Conservation (phyloP, 805 yeast species). For the Phaffomyces opuntiae region DNA sequence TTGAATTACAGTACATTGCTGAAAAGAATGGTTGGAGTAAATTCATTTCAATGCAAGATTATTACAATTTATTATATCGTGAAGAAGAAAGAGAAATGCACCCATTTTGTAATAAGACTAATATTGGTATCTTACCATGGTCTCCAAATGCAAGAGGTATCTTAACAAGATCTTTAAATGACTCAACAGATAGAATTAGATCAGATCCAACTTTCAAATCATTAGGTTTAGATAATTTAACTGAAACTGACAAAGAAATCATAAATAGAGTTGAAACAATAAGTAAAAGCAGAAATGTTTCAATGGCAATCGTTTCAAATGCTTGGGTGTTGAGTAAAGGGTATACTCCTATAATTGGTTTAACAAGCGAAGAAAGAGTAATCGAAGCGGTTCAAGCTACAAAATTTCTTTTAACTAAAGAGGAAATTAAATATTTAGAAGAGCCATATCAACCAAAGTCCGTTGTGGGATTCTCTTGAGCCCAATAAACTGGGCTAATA, state of each 20-base stretch:
- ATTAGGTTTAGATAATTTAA: conserved; percentile 13
- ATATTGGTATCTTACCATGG: conserved; percentile 56
- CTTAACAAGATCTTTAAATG: conserved; percentile 39
- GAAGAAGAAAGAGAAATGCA: conserved; percentile 62
- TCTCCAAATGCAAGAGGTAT: conserved; percentile 52
- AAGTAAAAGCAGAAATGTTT: conserved; percentile 36
- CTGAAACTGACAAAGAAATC: conserved; percentile 23
- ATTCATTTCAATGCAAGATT: conserved; percentile 54
- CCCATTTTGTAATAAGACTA: conserved; percentile 43
- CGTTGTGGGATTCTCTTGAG: conserved; percentile 11
- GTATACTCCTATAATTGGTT: conserved; percentile 47
- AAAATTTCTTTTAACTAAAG: conserved; percentile 27
- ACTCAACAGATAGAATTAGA: conserved; percentile 10
- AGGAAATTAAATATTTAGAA: conserved; percentile 17
- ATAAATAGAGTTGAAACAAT: conserved; percentile 48
- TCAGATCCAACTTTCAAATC: conserved; percentile 15
- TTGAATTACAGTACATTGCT: conserved; percentile 47
- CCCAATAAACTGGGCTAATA: too few relatives aligned
- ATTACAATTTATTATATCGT: conserved; percentile 49
- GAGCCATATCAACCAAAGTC: conserved; percentile 18
- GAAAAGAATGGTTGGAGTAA: conserved; percentile 50
- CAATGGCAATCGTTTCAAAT: conserved; percentile 47
- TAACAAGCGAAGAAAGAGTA: conserved; percentile 40
- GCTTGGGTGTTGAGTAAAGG: conserved; percentile 52
- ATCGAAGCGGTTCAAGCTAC: conserved; percentile 44